A percentile compares a stretch with the other conserved stretches of the same genome.
Evolutionary conservation across 345 rosid species (phyloP).

Genomic region (Psidium friedrichsthalianum): DNA sequence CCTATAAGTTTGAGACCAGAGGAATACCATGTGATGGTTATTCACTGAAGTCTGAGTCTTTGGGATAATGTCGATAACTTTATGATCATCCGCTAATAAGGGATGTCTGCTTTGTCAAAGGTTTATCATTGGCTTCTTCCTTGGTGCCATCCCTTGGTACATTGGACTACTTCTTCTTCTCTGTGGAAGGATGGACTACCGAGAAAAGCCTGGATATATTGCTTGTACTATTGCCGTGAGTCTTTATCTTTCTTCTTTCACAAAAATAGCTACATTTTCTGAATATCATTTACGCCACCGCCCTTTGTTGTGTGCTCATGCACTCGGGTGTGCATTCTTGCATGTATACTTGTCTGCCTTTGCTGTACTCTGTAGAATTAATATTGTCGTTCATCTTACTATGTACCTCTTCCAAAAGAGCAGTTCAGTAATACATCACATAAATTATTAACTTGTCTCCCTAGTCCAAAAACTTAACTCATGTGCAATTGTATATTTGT

Average conservation of each 20-base stretch:
- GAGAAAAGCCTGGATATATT: slow-evolving; percentile 90
- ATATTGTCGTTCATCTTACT: background rate
- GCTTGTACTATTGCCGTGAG: slow-evolving; percentile 83
- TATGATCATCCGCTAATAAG: background rate
- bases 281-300: background rate
- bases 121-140: slow-evolving; percentile 80
- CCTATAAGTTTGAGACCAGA: background rate
- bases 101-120: slow-evolving; percentile 20
- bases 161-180: slow-evolving; percentile 48
- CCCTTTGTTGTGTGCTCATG: background rate
- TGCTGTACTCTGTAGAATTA: background rate
- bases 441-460: background rate
- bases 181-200: slow-evolving; percentile 56
- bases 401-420: background rate
- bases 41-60: background rate
- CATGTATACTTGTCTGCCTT: background rate
- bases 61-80: background rate
- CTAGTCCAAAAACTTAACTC: background rate
- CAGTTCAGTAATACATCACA: background rate
- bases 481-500: background rate
- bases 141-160: slow-evolving; percentile 87
- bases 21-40: background rate
- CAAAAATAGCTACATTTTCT: background rate
- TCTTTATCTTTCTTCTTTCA: slow-evolving; percentile 1
- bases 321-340: background rate